Base-by-base conservation (phyloP, 441 rosid species). In the Euphorbia corollata region DNA sequence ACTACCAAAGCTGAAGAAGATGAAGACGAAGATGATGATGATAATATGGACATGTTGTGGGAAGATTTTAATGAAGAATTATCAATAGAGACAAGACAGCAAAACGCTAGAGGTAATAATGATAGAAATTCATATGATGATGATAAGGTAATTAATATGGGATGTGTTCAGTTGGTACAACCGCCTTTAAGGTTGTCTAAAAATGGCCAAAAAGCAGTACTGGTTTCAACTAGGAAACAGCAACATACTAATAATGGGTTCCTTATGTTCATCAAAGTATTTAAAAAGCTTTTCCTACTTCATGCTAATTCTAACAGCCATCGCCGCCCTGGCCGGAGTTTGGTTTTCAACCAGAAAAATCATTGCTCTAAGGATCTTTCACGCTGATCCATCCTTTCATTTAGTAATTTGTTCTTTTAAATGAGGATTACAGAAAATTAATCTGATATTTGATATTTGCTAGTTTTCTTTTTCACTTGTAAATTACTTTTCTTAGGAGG, bases 1-100 rank as follows among this genome's bases (percentile, higher is more conserved):
- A 48, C 32, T 5, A 5, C 59, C 7, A 63, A 62, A 2, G 22
- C 23, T 18, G 82, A 77, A 0, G 76, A 72, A 66, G 83, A 80
- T 61, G 89, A 89, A 59, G n/a, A n/a, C n/a, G n/a, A n/a, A n/a
- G n/a, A n/a, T n/a, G n/a, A n/a, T n/a, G n/a, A n/a, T n/a, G n/a
- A n/a, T n/a, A 85, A 78, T 73, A 88, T 90, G 97, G 98, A 92
- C 75, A 65, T 83, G 81, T 61, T 92, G 59, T 92, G 98, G 98
- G 98, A 92, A 69, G 87, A 88, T 74, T 87, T 92, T 68, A 90
- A 90, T 41, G 89, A 85, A 64, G 89, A 89, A 8, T 70, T 30
- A 8, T 12, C 23, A 18, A 5, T 30, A 11, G 16, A 81, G 7
- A 64, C 63, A 0, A 74, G 77, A 1, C 76, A 74, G 34, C 8